Evolutionary conservation across 768 basidiomycete genomes (phyloP), one percentile per base, ranked within the genome.

Genomic region (Exsudoporus frostii): DNA sequence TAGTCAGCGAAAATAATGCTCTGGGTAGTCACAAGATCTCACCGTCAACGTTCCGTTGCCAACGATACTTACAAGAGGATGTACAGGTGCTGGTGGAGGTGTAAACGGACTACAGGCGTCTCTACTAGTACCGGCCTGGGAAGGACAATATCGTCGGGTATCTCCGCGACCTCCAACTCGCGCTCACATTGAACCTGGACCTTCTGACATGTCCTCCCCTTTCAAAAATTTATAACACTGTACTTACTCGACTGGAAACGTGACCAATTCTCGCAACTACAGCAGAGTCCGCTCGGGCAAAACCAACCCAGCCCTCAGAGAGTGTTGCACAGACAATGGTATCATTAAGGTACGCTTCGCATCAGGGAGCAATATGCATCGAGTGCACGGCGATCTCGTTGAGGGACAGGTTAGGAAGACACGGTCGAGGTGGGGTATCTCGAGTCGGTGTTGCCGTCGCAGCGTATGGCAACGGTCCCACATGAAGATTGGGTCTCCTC

Each of bases 261-360:
- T 17, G 98, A 90, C 70, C 96, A 98, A 63, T 86, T 99, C 30
- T 98, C 95, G 1, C 93, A 98, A 55, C 86, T 98, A n/a, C n/a
- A n/a, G n/a, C n/a, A n/a, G n/a, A n/a, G n/a, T n/a, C n/a, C n/a
- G n/a, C n/a, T n/a, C n/a, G n/a, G n/a, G n/a, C n/a, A n/a, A n/a
- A n/a, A n/a, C n/a, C n/a, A n/a, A n/a, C n/a, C n/a, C 39, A 85
- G 83, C 77, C 25, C 66, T 98, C 9, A 20, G 19, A 17, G 45
- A 45, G 24, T 45, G 45, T 33, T 32, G 32, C 14, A 9, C 32
- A 24, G 44, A 45, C 20, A 7, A 32, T 20, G 30, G 19, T 30
- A 32, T 44, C 19, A 44, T 7, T 32, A 29, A 45, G 44, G 44
- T 45, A 32, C 14, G 44, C 44, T 5, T 45, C 7, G 10, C 8